Evolutionary conservation across 306 rosid genomes (phyloP).

Genomic region (Ormosia emarginata): DNA sequence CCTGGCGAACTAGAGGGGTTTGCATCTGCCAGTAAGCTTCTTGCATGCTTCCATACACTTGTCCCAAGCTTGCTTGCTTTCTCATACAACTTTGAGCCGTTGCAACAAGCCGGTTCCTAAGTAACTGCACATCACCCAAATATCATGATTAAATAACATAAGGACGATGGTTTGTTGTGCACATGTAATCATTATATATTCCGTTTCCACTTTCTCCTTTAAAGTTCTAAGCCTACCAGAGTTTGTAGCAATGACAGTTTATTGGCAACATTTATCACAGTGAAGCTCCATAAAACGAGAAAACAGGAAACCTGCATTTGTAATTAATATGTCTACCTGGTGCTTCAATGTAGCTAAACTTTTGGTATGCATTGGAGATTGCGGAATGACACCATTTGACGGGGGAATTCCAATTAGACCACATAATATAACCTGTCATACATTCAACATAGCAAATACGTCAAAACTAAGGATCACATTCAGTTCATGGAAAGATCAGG

Average conservation of each 20-base stretch:
- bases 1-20: conserved; percentile 56
- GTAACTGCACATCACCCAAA: conserved; percentile 45
- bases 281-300: conserved; percentile 12
- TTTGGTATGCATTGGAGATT: conserved; percentile 87
- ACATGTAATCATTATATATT: not conserved
- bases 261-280: not conserved
- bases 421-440: conserved; percentile 67
- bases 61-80: conserved; percentile 57
- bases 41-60: conserved; percentile 71
- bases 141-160: not conserved
- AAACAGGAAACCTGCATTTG: not conserved
- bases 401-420: conserved; percentile 83
- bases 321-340: conserved; percentile 45
- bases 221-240: not conserved
- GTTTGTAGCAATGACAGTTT: not conserved
- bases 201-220: not conserved
- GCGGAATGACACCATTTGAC: conserved; percentile 84
- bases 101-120: conserved; percentile 53
- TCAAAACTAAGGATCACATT: not conserved
- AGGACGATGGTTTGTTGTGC: not conserved
- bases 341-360: conserved; percentile 79
- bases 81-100: conserved; percentile 52
- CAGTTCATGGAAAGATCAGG: not conserved
- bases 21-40: conserved; percentile 74
- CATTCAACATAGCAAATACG: conserved; percentile 12